Evolutionary conservation across 352 stramenopile genomes (phyloP).

Genomic region (Sclerospora graminicola): DNA sequence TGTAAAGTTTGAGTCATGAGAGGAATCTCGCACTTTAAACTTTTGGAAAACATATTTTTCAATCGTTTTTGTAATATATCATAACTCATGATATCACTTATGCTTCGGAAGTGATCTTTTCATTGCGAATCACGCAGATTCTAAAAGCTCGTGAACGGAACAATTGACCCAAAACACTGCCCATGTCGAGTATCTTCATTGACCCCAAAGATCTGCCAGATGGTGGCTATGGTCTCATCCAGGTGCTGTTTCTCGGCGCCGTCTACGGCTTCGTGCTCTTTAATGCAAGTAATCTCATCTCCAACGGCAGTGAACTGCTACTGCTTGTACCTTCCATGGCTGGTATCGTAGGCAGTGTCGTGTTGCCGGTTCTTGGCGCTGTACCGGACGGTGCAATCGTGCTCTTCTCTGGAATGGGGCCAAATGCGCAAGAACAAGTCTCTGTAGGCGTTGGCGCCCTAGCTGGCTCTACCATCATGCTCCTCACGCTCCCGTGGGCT

Average conservation of each 20-base stretch:
- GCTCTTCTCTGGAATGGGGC: constrained; percentile 91
- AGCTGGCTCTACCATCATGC: constrained; percentile 98
- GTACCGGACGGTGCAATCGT: constrained; percentile 97
- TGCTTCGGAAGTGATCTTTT: no score
- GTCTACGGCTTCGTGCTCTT: constrained; percentile 97
- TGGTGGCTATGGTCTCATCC: constrained; percentile 62
- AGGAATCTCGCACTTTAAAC: no score
- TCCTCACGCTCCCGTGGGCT: constrained; percentile 97
- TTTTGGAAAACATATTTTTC: no score
- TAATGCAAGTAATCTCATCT: constrained; percentile 95
- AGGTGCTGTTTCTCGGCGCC: constrained; percentile 91
- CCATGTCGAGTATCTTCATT: constrained; percentile 66
- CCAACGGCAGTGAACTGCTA: constrained; percentile 95
- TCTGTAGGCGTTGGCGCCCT: constrained; percentile 96
- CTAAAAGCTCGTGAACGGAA: constrained; percentile 17
- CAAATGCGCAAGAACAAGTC: constrained; percentile 92
- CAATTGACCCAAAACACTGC: constrained; percentile 4
- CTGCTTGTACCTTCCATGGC: constrained; percentile 92
- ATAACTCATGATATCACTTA: no score
- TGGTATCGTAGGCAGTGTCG: constrained; percentile 93
- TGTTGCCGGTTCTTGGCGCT: constrained; percentile 94
- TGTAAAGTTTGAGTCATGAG: no score
- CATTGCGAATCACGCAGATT: background rate
- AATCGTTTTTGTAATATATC: no score
- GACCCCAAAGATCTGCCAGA: constrained; percentile 78